phyloP scores from a whole-genome alignment of 305 asterid genomes.

The Caryopteris hybrid region DNA sequence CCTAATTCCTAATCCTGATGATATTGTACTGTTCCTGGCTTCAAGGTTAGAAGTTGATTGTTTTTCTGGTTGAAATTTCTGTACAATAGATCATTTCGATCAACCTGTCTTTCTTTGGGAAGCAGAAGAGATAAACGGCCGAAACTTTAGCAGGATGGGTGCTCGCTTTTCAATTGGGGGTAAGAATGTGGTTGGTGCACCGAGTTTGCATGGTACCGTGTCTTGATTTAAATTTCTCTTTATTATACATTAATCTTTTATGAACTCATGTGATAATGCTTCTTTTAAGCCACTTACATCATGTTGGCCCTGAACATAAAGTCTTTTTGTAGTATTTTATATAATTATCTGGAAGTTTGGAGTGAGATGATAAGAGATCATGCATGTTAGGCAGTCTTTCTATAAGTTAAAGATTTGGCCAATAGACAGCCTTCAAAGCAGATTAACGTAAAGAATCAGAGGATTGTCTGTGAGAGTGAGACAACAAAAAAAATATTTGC shows the following conservation, averaged over 20 bases:
- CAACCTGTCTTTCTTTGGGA: slow-evolving; percentile 60
- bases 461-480: neutral
- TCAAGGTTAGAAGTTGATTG: slow-evolving; percentile 37
- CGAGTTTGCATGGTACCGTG: slow-evolving; percentile 25
- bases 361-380: neutral
- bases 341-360: too few species aligned
- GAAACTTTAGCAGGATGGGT: slow-evolving; percentile 56
- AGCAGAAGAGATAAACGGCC: slow-evolving; percentile 61
- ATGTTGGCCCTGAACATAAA: neutral
- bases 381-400: neutral
- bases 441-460: neutral
- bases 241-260: neutral
- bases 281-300: neutral
- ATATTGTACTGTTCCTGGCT: slow-evolving; percentile 21
- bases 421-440: neutral
- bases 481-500: neutral
- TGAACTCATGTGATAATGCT: slow-evolving; percentile 4
- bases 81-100: slow-evolving; percentile 59
- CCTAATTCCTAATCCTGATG: slow-evolving; percentile 28
- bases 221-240: slow-evolving; percentile 1
- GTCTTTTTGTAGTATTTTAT: neutral
- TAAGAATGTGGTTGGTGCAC: slow-evolving; percentile 46
- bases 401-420: neutral
- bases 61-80: slow-evolving; percentile 55
- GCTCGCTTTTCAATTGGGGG: slow-evolving; percentile 46